Conservation (phyloP, 768 basidiomycete species). For the Kwoniella heveanensis region DNA sequence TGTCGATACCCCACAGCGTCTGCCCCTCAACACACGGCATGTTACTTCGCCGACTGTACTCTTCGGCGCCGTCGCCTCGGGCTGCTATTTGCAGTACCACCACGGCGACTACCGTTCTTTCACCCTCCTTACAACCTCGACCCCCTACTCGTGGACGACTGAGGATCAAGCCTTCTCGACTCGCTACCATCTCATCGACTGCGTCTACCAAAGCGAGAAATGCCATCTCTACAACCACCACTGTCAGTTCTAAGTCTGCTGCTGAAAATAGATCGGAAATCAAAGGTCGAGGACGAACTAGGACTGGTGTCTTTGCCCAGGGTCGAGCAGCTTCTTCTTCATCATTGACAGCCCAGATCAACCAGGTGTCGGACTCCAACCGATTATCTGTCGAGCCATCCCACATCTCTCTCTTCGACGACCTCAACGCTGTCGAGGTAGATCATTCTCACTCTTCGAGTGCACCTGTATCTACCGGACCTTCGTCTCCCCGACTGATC, state of each 20-base stretch:
- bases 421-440: slow-evolving; percentile 2
- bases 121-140: slow-evolving; percentile 4
- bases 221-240: neutral
- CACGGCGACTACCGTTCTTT: slow-evolving; percentile 3
- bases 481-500: slow-evolving; percentile 11
- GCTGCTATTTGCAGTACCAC: slow-evolving; percentile 7
- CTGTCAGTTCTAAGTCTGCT: neutral
- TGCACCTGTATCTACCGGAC: slow-evolving; percentile 3
- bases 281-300: slow-evolving; percentile 6
- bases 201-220: neutral
- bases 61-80: slow-evolving; percentile 26
- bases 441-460: slow-evolving; percentile 11
- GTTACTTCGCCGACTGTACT: slow-evolving; percentile 38
- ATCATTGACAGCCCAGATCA: neutral
- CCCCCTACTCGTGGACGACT: slow-evolving; percentile 23
- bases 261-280: neutral
- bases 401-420: slow-evolving; percentile 8
- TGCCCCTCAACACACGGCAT: neutral
- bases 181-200: neutral
- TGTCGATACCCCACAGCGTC: too few species aligned
- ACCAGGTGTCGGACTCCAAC: slow-evolving; percentile 7
- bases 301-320: neutral
- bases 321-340: neutral
- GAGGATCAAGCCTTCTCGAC: slow-evolving; percentile 17
- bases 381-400: slow-evolving; percentile 4